These are phyloP conservation scores for Phallus indusiatus DNA, from an alignment of 768 basidiomycete species.

Conservation along the genomic window DNA sequence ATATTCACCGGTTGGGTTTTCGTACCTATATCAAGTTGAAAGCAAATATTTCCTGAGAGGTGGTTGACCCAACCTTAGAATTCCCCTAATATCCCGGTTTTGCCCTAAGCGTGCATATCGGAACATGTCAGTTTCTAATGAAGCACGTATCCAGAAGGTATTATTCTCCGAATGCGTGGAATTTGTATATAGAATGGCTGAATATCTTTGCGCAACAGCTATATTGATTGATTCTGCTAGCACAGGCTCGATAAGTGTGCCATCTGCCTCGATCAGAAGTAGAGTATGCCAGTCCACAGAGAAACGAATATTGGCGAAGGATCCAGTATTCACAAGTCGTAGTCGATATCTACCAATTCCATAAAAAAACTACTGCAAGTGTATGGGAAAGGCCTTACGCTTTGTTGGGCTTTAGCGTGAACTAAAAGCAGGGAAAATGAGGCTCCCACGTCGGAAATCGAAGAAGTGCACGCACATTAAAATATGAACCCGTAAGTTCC, in stretches of 20 bases:
- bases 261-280: slow-evolving; percentile 40
- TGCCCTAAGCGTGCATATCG: slow-evolving; percentile 5
- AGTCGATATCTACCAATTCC: slow-evolving; percentile 29
- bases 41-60: not conserved
- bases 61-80: slow-evolving; percentile 1
- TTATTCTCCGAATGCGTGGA: slow-evolving; percentile 26
- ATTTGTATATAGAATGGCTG: slow-evolving; percentile 35
- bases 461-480: slow-evolving; percentile 15
- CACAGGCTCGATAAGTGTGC: slow-evolving; percentile 31
- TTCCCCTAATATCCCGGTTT: slow-evolving; percentile 1
- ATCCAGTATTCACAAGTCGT: slow-evolving; percentile 38
- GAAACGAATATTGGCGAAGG: slow-evolving; percentile 36
- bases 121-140: slow-evolving; percentile 27
- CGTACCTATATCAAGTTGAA: not conserved
- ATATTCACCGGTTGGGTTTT: not conserved
- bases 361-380: not conserved
- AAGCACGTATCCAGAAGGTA: slow-evolving; percentile 31
- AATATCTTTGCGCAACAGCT: slow-evolving; percentile 41
- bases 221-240: slow-evolving; percentile 30
- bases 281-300: slow-evolving; percentile 38
- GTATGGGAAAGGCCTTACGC: slow-evolving; percentile 11
- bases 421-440: slow-evolving; percentile 15
- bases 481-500: slow-evolving; percentile 21
- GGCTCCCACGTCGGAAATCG: not conserved
- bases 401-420: slow-evolving; percentile 27